Evolutionary conservation across 805 yeast species (phyloP).

Genomic region (Candida loeiensis): DNA sequence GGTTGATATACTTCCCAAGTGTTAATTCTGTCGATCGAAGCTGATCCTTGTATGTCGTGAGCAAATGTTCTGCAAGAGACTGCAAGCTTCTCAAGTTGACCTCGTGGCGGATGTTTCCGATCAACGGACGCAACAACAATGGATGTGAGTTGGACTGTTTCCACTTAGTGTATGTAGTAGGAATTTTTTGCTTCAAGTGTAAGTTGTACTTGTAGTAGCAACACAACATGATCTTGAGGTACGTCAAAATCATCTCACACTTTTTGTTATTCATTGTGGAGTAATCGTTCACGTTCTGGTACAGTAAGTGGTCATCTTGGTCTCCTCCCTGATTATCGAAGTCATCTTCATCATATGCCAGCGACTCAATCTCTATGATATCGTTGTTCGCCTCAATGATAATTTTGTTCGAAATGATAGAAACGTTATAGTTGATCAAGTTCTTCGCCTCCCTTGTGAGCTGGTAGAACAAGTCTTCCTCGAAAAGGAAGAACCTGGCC

Average conservation of each 20-base stretch:
- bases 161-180: constrained; percentile 46
- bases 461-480: constrained; percentile 82
- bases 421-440: constrained; percentile 66
- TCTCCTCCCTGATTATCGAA: constrained; percentile 24
- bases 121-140: constrained; percentile 50
- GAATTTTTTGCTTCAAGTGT: constrained; percentile 41
- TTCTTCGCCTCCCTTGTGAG: constrained; percentile 71
- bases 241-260: constrained; percentile 53
- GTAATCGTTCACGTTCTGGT: constrained; percentile 28
- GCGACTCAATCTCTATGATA: constrained; percentile 67
- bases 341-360: constrained; percentile 36
- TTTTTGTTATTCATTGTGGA: constrained; percentile 32
- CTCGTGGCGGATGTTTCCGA: constrained; percentile 59
- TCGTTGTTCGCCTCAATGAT: constrained; percentile 63
- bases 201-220: constrained; percentile 51
- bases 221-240: constrained; percentile 59
- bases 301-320: constrained; percentile 25
- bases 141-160: constrained; percentile 43
- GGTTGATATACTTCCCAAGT: constrained; percentile 25
- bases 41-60: constrained; percentile 13
- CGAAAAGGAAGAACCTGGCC: constrained; percentile 76
- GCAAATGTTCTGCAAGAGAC: constrained; percentile 26
- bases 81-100: constrained; percentile 28
- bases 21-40: constrained; percentile 9
- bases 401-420: constrained; percentile 60